A percentile compares a stretch with the other conserved stretches of the same genome.
phyloP scores from a whole-genome alignment of 345 rosid species.

The Corymbia maculata region DNA sequence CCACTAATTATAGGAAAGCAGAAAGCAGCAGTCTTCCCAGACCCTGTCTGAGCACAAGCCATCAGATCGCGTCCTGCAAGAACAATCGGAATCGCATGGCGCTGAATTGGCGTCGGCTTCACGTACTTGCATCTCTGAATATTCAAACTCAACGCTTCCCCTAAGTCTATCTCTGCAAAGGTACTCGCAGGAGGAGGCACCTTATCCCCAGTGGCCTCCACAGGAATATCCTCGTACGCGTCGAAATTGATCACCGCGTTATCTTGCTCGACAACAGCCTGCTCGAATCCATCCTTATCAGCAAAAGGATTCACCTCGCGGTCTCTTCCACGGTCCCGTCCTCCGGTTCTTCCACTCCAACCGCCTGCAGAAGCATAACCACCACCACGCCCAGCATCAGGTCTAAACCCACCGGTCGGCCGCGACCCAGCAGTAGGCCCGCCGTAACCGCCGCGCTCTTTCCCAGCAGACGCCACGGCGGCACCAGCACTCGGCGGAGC shows the following conservation, averaged over 20 bases:
- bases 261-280: constrained; percentile 19
- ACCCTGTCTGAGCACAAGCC: constrained; percentile 70
- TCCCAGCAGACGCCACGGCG: neutral
- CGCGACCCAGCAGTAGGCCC: constrained; percentile 17
- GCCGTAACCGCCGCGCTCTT: constrained; percentile 2
- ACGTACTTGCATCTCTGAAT: constrained; percentile 54
- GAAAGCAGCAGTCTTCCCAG: constrained; percentile 62
- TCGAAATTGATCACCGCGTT: constrained; percentile 47
- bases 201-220: constrained; percentile 46
- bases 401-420: constrained; percentile 16
- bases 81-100: constrained; percentile 46
- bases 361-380: constrained; percentile 14
- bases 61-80: constrained; percentile 46
- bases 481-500: neutral
- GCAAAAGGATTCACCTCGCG: constrained; percentile 47
- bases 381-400: constrained; percentile 10
- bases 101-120: constrained; percentile 58
- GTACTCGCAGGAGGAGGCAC: constrained; percentile 48
- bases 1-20: constrained; percentile 58
- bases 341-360: constrained; percentile 26
- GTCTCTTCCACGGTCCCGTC: constrained; percentile 43
- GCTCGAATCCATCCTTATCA: constrained; percentile 7
- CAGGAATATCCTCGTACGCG: constrained; percentile 55
- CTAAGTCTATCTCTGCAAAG: constrained; percentile 54
- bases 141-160: constrained; percentile 37